Base-by-base conservation (phyloP, 192 early-diverging fungal genomes). In the Entomortierella chlamydospora region DNA sequence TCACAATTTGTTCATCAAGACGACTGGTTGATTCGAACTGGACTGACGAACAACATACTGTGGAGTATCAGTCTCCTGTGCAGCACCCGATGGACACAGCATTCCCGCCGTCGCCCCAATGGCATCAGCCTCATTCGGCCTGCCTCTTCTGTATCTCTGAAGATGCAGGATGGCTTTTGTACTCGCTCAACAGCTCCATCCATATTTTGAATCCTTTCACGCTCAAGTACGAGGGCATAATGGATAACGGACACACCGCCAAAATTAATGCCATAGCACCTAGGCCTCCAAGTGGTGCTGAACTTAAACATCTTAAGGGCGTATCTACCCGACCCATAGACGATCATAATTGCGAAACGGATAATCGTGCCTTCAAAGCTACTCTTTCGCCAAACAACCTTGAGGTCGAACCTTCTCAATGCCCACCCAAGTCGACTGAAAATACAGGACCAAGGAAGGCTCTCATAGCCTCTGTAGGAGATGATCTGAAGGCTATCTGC, bases 121-220 rank as follows among this genome's bases (percentile, higher is more conserved):
- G 76, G 76, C 49, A 79, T 51, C 76, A 66, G n/a, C 50, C 76
- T 13, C 67, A 70, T n/a, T 70, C 76, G 22, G 76, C 76, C 13
- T 66, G 68, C 52, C 61, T 79, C 20, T 64, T 37, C 34, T 57
- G 42, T n/a, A 23, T 61, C 13, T 61, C 41, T 25, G 61, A 70
- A 26, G 18, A 47, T 6, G 22, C 62, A 23, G 76, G 76, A 6
- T 79, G 76, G 76, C 61, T 79, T 13, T 42, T 79, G 15, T 79
- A 79, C 30, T 57, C 76, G 0, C 68, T 70, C 42, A 79, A 79
- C 52, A 70, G 60, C 57, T 52, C 67, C 1, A 66, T 79, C 62
- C 76, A 79, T 28, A 60, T 79, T 39, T 37, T 79, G 11, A 79
- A 79, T 51, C 76, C 76, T 3, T 79, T 79, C 51, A 60, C 76